Percentiles rank a stretch among this genome's conserved stretches.
Conservation (phyloP, 2,329 filamentous ascomycete species). For the Epichloe gansuensis region DNA sequence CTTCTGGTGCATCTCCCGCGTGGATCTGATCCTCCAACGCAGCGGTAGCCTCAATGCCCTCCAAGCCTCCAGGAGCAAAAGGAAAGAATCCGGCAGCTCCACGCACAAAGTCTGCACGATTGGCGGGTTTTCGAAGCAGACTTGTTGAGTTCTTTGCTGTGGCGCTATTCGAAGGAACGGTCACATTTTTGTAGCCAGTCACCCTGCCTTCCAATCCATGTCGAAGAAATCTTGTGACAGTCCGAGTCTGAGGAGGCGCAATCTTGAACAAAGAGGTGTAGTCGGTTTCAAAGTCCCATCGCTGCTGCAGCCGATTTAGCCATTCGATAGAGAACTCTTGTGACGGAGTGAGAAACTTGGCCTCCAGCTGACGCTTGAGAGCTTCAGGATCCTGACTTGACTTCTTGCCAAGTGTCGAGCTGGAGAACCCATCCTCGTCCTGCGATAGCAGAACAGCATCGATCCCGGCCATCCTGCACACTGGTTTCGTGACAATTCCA, state of each 20-base stretch:
- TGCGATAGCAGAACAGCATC: conserved; percentile 22
- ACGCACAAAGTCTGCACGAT: conserved; percentile 79
- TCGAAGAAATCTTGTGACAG: conserved; percentile 83
- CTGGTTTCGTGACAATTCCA: not conserved
- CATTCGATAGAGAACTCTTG: conserved; percentile 70
- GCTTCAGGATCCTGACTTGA: conserved; percentile 38
- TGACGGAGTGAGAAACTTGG: conserved; percentile 68
- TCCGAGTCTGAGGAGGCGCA: conserved; percentile 83
- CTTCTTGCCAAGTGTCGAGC: conserved; percentile 4
- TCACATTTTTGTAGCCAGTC: conserved; percentile 88
- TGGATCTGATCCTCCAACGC: conserved; percentile 68
- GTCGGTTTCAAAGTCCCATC: conserved; percentile 73
- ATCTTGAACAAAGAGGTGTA: conserved; percentile 77
- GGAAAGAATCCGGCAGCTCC: conserved; percentile 90
- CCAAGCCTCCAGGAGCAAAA: conserved; percentile 81
- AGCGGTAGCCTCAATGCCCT: conserved; percentile 74
- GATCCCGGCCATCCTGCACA: conserved; percentile 21
- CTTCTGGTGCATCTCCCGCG: conserved; percentile 32
- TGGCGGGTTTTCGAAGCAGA: conserved; percentile 72
- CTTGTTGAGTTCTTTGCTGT: conserved; percentile 95
- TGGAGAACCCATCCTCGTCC: conserved; percentile 9
- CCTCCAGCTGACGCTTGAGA: conserved; percentile 60
- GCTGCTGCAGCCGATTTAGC: conserved; percentile 80
- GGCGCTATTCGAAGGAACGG: conserved; percentile 75
- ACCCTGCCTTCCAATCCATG: conserved; percentile 88